Evolutionary conservation across 2,329 filamentous ascomycete genomes (phyloP).

Genomic region (Calonectria pteridis): DNA sequence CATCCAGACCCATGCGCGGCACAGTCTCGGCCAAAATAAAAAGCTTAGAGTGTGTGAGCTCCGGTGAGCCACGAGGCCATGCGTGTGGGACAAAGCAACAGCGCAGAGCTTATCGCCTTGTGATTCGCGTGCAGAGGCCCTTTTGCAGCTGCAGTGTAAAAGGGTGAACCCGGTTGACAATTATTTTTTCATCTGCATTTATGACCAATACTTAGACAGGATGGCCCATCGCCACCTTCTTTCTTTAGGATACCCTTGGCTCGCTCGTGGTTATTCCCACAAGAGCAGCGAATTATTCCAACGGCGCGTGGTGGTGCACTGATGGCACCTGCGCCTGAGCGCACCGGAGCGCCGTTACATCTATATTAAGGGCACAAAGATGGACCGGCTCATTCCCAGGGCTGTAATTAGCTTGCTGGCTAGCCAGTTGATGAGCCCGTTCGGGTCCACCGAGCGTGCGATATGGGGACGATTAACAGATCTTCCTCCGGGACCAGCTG

Average conservation of each 20-base stretch:
- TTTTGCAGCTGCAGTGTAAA: neutral
- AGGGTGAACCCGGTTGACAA: neutral
- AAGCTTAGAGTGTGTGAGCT: neutral
- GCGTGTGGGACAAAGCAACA: neutral
- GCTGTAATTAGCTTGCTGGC: neutral
- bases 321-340: neutral
- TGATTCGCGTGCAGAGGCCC: neutral
- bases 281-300: neutral
- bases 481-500: neutral
- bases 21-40: neutral
- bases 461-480: neutral
- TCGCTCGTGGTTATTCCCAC: neutral
- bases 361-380: neutral
- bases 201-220: neutral
- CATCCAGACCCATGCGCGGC: neutral
- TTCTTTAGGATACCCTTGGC: neutral
- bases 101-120: neutral
- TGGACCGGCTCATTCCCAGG: neutral
- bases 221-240: neutral
- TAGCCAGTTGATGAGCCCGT: neutral
- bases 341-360: neutral
- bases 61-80: neutral
- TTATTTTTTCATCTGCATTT: neutral
- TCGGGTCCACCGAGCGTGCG: neutral
- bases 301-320: neutral